phyloP scores from a whole-genome alignment of 2,329 filamentous ascomycete genomes.

The Ceratocystis smalleyi region DNA sequence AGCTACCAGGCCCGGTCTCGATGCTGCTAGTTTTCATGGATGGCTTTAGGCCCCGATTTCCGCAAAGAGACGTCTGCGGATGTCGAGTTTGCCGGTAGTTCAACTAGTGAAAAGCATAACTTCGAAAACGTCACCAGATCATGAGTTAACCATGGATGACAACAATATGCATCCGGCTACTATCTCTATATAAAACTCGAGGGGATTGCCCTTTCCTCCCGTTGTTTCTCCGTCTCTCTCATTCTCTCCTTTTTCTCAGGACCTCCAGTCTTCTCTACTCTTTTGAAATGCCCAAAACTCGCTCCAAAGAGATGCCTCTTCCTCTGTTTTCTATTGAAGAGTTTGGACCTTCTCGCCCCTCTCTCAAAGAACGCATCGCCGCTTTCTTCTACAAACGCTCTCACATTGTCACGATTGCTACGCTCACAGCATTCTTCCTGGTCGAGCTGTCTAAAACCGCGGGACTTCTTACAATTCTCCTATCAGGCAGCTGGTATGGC shows the following conservation, averaged over 20 bases:
- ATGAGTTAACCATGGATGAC: background rate
- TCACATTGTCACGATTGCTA: too few species aligned
- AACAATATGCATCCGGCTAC: background rate
- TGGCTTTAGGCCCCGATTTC: background rate
- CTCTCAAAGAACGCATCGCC: background rate
- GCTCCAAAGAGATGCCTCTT: background rate
- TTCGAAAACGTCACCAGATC: background rate
- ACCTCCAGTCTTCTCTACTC: background rate
- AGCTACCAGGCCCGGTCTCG: too few species aligned
- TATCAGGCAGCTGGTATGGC: background rate
- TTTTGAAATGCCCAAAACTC: background rate
- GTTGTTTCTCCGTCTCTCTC: background rate
- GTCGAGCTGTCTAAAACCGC: too few species aligned
- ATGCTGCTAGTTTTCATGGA: background rate
- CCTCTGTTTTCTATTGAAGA: background rate
- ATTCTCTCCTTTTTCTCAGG: background rate
- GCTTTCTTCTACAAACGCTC: background rate
- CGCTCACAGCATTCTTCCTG: too few species aligned
- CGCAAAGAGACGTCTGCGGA: background rate
- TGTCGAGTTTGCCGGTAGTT: background rate
- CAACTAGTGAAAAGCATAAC: background rate
- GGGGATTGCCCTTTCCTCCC: background rate
- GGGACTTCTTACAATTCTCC: too few species aligned
- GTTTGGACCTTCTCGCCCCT: background rate
- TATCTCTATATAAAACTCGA: background rate